These are phyloP conservation scores for Eremothecium gossypii DNA, from an alignment of 1,139 yeast genomes.

Conservation along the genomic window DNA sequence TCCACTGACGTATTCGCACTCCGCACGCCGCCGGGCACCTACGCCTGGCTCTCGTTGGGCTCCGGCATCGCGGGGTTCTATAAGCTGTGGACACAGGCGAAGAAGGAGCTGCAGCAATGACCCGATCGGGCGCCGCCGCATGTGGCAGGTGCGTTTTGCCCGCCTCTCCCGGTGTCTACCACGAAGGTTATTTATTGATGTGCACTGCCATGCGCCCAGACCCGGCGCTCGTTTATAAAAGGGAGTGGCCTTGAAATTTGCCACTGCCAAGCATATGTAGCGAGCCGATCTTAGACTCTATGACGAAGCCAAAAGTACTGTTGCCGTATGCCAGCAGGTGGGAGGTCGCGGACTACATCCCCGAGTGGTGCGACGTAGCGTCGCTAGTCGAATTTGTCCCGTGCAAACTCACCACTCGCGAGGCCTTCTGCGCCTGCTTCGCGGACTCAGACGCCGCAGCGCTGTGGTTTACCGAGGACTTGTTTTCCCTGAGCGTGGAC, in stretches of 20 bases:
- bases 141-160: no score
- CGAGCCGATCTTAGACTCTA: not conserved
- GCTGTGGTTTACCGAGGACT: constrained; percentile 57
- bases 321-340: constrained; percentile 20
- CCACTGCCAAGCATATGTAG: not conserved
- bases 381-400: constrained; percentile 21
- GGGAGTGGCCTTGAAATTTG: no score
- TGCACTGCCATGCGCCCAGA: no score
- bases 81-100: constrained; percentile 33
- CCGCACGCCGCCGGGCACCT: constrained; percentile 29
- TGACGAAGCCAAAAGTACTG: constrained; percentile 20
- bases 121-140: no score
- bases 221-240: no score
- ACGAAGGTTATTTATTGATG: no score
- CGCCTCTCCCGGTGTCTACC: no score
- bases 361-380: constrained; percentile 20
- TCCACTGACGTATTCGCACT: constrained; percentile 35
- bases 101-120: constrained; percentile 8
- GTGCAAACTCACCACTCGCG: constrained; percentile 19
- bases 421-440: constrained; percentile 22
- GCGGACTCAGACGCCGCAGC: constrained; percentile 38
- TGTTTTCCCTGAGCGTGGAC: constrained; percentile 44
- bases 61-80: constrained; percentile 36
- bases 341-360: constrained; percentile 22
- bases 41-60: constrained; percentile 26